Evolutionary conservation across 2,329 filamentous ascomycete genomes (phyloP), one percentile per base, ranked within the genome.

Genomic region (Samsoniella hepiali): DNA sequence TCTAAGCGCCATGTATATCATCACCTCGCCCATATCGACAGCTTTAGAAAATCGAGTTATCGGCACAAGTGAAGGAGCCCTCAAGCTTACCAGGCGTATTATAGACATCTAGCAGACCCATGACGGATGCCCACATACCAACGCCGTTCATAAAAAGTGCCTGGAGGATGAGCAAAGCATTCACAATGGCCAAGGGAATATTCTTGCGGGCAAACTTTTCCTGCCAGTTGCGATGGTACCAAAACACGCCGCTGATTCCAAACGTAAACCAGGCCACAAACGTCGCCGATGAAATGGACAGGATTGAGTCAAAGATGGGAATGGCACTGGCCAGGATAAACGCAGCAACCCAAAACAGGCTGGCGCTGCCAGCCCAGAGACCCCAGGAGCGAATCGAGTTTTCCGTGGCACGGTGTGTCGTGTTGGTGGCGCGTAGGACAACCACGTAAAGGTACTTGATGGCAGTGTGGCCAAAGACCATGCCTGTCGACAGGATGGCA

Each of bases 241-340:
- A 76, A 64, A 74, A 73, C 50, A 76, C 67, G 64, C 67, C 73
- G 58, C 70, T 71, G 68, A 76, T 70, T 59, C 74, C 74, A 67
- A 76, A 76, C 34, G 74, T 75, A 66, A 74, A 75, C 74, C 74
- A 76, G 0, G 74, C 72, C 57, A 75, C 72, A 64, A 73, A 72
- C 34, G 73, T 74, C 15, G 75, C 74, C 5, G 72, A 74, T 31
- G 74, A 71, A 49, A 76, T 75, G 36, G 72, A 71, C 45, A 76
- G 63, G 67, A 76, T 76, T 10, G 73, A 76, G 68, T 76, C 72
- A 64, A 77, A 76, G 50, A 76, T 69, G 59, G 75, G 75, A 62
- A 77, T 73, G 38, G 74, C 73, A 65, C 73, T 75, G 67, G 74
- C 74, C 36, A 76, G 65, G 63, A 75, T 62, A 66, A 76, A 76